Percentiles rank a stretch among this genome's conserved stretches.
Evolutionary conservation across 1,139 yeast genomes (phyloP).

Genomic region (Martiniozyma asiatica): DNA sequence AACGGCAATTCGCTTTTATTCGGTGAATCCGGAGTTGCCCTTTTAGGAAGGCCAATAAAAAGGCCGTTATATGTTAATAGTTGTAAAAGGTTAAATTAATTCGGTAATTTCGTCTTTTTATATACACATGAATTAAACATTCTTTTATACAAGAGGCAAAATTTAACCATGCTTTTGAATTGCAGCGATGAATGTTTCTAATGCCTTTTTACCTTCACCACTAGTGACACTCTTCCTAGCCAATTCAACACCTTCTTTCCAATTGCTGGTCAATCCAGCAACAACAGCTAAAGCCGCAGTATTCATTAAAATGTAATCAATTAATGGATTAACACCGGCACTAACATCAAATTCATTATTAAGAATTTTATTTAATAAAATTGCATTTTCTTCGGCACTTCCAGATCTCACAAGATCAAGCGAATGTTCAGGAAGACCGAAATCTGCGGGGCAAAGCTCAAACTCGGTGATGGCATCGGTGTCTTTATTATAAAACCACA

Average conservation of each 20-base stretch:
- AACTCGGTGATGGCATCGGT: constrained; percentile 27
- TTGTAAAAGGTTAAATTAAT: too few species aligned
- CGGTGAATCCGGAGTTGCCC: too few species aligned
- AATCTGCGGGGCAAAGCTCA: constrained; percentile 52
- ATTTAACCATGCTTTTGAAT: constrained; percentile 20
- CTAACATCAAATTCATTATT: constrained; percentile 23
- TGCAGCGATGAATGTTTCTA: constrained; percentile 43
- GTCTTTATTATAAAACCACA: constrained; percentile 61
- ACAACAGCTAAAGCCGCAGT: constrained; percentile 79
- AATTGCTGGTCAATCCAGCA: constrained; percentile 51
- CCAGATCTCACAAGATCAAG: constrained; percentile 65
- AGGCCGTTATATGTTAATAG: too few species aligned
- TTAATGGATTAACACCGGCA: constrained; percentile 45
- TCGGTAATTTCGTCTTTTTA: too few species aligned
- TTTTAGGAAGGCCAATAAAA: too few species aligned
- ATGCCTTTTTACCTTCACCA: constrained; percentile 54
- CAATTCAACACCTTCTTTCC: constrained; percentile 65
- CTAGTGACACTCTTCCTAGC: constrained; percentile 58
- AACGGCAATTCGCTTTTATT: too few species aligned
- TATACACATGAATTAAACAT: too few species aligned
- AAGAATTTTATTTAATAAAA: constrained; percentile 35
- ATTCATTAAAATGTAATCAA: constrained; percentile 80
- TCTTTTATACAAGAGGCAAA: too few species aligned
- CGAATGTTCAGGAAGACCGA: constrained; percentile 68
- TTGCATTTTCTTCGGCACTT: constrained; percentile 79